Evolutionary conservation across 2,329 filamentous ascomycete genomes (phyloP), one percentile per base, ranked within the genome.

Genomic region (Penicillium sp.): DNA sequence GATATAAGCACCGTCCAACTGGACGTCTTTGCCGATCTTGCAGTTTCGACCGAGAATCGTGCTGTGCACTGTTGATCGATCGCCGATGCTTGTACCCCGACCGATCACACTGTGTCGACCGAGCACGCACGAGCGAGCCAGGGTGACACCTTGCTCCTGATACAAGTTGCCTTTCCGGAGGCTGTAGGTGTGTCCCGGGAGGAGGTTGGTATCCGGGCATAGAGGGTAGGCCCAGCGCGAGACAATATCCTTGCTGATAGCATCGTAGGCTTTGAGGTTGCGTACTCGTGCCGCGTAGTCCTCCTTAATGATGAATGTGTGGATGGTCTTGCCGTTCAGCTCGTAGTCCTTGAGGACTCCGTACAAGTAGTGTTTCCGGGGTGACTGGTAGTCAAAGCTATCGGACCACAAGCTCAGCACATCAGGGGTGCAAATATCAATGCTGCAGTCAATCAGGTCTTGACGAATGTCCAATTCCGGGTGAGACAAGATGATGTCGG

Each of bases 401-500:
- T 99, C 95, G 8, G 92, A 95, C 91, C 95, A 99, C 58, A 98
- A 80, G 7, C 93, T 93, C 45, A 98, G 84, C 8, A 97, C 93
- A 72, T 98, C 95, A 0, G 94, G 93, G 0, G 95, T 98, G 77
- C 94, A 98, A 64, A 99, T 98, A 73, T 99, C 95, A 70, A 99
- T 95, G 54, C 91, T 90, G 68, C 92, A 93, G 75, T 99, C 95
- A 62, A 98, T 90, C 59, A 99, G 80, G 76, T 99, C 94, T 64
- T 90, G 86, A 41, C 93, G 87, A 20, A 97, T 82, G 68, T 96
- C 92, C 53, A 96, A 84, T 73, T 96, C 91, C 5, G 85, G 82
- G 65, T 90, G 83, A 51, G 86, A 83, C 54, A 89, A 86, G 17
- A 96, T 80, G n/a, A 96, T 81, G 39, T 91, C 88, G 2, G 90